A percentile compares a stretch with the other conserved stretches of the same genome.
phyloP scores from a whole-genome alignment of 139 green algal genomes.

The Volvox reticuliferus region DNA sequence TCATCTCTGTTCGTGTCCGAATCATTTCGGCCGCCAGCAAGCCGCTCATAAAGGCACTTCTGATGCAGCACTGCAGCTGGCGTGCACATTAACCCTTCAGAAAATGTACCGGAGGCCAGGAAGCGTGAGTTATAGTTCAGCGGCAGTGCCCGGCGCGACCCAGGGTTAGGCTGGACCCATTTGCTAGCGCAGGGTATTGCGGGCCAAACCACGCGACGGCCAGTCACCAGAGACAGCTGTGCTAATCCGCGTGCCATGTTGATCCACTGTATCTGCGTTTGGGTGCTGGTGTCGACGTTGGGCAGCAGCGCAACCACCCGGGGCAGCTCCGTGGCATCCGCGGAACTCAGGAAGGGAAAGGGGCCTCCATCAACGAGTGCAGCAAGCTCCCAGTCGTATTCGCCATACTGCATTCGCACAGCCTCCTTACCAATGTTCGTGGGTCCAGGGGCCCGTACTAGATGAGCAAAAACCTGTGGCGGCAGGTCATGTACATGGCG shows the following conservation, averaged over 20 bases:
- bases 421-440: constrained; percentile 43
- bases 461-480: constrained; percentile 41
- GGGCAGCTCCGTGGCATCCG: not conserved
- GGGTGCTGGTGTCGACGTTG: not conserved
- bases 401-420: constrained; percentile 44
- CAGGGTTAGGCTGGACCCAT: constrained; percentile 34
- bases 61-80: constrained; percentile 13
- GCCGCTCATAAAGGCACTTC: constrained; percentile 36
- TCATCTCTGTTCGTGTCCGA: not conserved
- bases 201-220: constrained; percentile 34
- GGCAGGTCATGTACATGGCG: too few species aligned
- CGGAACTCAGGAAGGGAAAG: constrained; percentile 26
- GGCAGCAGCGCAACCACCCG: constrained; percentile 24
- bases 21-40: not conserved
- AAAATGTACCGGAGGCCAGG: not conserved
- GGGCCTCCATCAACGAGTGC: not conserved
- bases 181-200: not conserved
- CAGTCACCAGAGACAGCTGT: constrained; percentile 36
- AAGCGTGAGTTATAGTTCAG: constrained; percentile 25
- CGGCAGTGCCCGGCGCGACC: constrained; percentile 16
- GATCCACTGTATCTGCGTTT: not conserved
- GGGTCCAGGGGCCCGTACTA: constrained; percentile 38
- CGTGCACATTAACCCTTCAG: not conserved
- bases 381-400: constrained; percentile 44
- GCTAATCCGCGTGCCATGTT: constrained; percentile 30